Evolutionary conservation across 2,329 filamentous ascomycete species (phyloP).

Genomic region (Thelonectria blattea): DNA sequence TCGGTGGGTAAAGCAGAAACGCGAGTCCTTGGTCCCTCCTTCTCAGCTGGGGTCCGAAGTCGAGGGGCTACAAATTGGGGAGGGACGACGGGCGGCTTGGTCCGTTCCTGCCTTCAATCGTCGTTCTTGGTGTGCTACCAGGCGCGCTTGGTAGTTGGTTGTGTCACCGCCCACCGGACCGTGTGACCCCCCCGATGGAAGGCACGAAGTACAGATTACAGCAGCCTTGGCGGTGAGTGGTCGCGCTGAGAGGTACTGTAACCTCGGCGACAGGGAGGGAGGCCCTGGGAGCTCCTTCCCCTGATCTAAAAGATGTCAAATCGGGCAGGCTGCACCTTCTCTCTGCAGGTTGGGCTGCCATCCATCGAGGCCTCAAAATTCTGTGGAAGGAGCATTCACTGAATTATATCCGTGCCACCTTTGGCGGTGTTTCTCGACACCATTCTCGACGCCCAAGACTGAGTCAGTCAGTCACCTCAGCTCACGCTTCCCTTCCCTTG

Average conservation of each 20-base stretch:
- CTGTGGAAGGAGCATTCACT: too few relatives aligned
- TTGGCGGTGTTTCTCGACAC: too few relatives aligned
- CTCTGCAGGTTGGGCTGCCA: too few relatives aligned
- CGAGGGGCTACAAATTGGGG: constrained; percentile 20
- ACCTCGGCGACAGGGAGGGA: constrained; percentile 3
- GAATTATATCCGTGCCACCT: too few relatives aligned
- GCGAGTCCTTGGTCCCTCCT: not conserved
- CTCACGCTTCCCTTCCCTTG: not conserved
- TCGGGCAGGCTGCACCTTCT: too few relatives aligned
- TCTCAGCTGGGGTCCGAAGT: constrained; percentile 24
- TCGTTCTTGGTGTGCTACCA: too few relatives aligned
- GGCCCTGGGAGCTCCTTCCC: not conserved
- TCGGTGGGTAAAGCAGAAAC: not conserved
- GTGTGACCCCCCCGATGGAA: not conserved
- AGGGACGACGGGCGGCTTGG: constrained; percentile 27
- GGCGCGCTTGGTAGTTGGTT: constrained; percentile 4
- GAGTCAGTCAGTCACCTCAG: too few relatives aligned
- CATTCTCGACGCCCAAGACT: too few relatives aligned
- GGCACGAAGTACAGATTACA: constrained; percentile 3
- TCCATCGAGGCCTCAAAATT: too few relatives aligned
- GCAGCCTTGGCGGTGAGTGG: not conserved
- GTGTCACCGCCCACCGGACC: not conserved
- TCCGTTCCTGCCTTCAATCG: constrained; percentile 7
- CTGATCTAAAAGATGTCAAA: not conserved
- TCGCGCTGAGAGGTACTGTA: not conserved